These are phyloP conservation scores for Calonectria ilicicola DNA, from an alignment of 2,329 filamentous ascomycete species.

Conservation along the genomic window DNA sequence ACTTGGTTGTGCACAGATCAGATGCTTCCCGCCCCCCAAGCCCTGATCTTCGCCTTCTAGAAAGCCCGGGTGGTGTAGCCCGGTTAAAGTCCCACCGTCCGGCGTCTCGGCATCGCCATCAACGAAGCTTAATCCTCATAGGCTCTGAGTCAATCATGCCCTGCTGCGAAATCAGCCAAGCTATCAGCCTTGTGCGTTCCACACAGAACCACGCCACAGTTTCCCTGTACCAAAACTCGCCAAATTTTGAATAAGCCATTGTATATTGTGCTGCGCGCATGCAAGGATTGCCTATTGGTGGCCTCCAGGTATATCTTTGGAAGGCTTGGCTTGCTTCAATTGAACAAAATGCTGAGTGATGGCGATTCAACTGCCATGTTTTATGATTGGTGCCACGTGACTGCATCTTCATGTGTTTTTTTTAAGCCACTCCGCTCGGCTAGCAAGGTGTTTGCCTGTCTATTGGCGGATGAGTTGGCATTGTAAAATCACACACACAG, in stretches of 20 bases:
- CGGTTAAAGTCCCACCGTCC: not conserved
- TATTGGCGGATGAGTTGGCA: too few relatives aligned
- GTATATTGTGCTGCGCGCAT: not conserved
- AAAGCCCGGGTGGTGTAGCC: not conserved
- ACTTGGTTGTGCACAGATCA: not conserved
- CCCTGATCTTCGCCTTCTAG: not conserved
- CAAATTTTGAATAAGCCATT: not conserved
- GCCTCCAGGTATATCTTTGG: not conserved
- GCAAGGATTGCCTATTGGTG: not conserved
- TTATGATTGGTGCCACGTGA: not conserved
- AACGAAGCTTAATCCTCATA: not conserved
- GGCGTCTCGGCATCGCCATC: not conserved
- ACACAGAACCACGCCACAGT: not conserved
- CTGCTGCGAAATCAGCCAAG: not conserved
- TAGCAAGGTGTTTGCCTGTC: not conserved
- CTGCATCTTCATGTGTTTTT: not conserved
- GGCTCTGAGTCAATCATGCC: not conserved
- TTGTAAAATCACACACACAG: not conserved
- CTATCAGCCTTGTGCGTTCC: constrained; percentile 6
- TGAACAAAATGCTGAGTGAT: not conserved
- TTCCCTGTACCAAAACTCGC: not conserved
- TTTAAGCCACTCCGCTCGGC: not conserved
- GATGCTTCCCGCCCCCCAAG: not conserved
- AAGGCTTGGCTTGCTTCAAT: not conserved
- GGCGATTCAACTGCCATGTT: not conserved